phyloP scores from a whole-genome alignment of 495 filamentous ascomycete genomes.

The Aspergillus olivimuriae region DNA sequence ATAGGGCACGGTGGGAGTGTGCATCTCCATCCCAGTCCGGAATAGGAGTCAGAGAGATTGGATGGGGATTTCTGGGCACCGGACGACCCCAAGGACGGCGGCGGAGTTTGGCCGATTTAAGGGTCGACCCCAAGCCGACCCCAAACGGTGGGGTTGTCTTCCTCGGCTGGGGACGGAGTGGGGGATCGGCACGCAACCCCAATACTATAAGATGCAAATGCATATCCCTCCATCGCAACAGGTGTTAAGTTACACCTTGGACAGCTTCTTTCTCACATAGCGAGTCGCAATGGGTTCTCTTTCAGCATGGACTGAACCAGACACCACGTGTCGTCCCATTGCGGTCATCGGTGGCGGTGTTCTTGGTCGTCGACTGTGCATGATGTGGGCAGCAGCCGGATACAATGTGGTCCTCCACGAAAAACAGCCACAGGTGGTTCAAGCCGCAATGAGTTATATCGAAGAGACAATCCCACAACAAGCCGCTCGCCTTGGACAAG shows the following conservation, averaged over 20 bases:
- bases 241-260: no score
- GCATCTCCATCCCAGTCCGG: neutral
- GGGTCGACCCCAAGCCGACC: neutral
- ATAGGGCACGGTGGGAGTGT: neutral
- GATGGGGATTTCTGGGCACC: no score
- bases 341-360: constrained; percentile 35
- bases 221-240: no score
- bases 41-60: no score
- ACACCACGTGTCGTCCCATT: constrained; percentile 16
- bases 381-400: constrained; percentile 26
- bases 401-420: constrained; percentile 30
- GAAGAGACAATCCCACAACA: constrained; percentile 22
- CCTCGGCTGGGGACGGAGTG: neutral
- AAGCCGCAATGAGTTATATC: constrained; percentile 26
- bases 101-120: neutral
- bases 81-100: no score
- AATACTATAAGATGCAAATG: neutral
- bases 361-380: constrained; percentile 33
- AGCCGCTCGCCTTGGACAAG: constrained; percentile 23
- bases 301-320: neutral
- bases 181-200: neutral
- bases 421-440: constrained; percentile 9
- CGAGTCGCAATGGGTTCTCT: neutral
- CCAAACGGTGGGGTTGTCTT: neutral
- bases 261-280: no score